phyloP scores from a whole-genome alignment of 2,329 filamentous ascomycete species.

The Graphium sp. region DNA sequence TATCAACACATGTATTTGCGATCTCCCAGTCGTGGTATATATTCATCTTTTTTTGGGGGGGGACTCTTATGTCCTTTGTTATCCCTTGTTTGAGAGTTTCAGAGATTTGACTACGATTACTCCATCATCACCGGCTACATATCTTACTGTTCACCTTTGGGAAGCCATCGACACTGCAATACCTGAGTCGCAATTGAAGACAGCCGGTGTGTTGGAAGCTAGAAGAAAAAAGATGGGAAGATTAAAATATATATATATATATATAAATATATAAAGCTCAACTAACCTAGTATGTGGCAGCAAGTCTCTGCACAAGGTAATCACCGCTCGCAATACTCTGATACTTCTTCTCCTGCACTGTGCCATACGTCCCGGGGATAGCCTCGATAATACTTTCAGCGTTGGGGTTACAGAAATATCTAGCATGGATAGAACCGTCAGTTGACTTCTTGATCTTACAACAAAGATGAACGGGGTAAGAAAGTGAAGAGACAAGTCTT shows the following conservation, averaged over 20 bases:
- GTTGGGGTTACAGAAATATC: slow-evolving; percentile 83
- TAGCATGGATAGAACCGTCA: slow-evolving; percentile 13
- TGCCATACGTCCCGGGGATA: slow-evolving; percentile 57
- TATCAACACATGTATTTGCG: too few relatives aligned
- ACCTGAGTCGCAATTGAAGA: too few relatives aligned
- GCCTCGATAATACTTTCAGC: slow-evolving; percentile 60
- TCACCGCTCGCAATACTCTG: slow-evolving; percentile 60
- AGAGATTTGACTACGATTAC: too few relatives aligned
- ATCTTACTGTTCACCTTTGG: too few relatives aligned
- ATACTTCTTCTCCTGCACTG: slow-evolving; percentile 60
- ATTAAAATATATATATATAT: too few relatives aligned
- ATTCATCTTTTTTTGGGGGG: not conserved
- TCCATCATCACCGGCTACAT: too few relatives aligned
- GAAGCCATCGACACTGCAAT: too few relatives aligned
- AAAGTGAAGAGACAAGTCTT: slow-evolving; percentile 14
- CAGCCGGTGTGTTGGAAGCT: too few relatives aligned
- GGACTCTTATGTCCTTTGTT: not conserved
- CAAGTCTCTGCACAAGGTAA: slow-evolving; percentile 63
- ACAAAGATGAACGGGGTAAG: not conserved
- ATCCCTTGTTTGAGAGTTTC: too few relatives aligned
- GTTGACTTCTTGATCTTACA: slow-evolving; percentile 2
- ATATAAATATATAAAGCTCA: too few relatives aligned
- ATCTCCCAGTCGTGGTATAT: too few relatives aligned
- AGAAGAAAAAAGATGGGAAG: too few relatives aligned
- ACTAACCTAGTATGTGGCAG: slow-evolving; percentile 55